Percentiles rank a stretch among this genome's conserved stretches.
Evolutionary conservation across 2,329 filamentous ascomycete species (phyloP).

Genomic region (Pseudodiploospora longispora): DNA sequence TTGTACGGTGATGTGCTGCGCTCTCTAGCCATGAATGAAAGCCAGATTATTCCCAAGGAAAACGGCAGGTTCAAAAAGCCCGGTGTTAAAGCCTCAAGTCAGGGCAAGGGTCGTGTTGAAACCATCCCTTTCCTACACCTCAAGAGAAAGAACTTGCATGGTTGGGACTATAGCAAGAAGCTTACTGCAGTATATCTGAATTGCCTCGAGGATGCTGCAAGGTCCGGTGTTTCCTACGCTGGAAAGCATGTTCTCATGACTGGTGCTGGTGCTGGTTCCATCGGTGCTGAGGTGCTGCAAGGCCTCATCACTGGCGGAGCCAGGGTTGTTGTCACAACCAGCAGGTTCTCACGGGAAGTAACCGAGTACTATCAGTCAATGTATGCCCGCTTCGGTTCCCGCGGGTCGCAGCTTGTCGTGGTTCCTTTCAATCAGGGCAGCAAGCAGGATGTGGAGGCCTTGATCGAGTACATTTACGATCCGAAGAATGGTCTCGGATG

Average conservation of each 20-base stretch:
- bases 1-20: conserved; percentile 92
- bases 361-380: conserved; percentile 99
- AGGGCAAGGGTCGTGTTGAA: conserved; percentile 83
- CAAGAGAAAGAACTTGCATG: conserved; percentile 86
- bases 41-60: conserved; percentile 88
- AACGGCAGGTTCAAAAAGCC: conserved; percentile 58
- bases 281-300: conserved; percentile 93
- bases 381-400: conserved; percentile 89
- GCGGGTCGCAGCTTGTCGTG: conserved; percentile 92
- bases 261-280: conserved; percentile 93
- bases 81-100: conserved; percentile 42
- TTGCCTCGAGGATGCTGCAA: conserved; percentile 81
- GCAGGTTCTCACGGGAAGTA: conserved; percentile 90
- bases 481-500: conserved; percentile 92
- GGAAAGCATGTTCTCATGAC: conserved; percentile 98
- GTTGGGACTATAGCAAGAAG: conserved; percentile 99
- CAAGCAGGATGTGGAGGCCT: conserved; percentile 92
- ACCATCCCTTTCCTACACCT: conserved; percentile 96
- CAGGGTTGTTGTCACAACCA: conserved; percentile 94
- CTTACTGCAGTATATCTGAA: conserved; percentile 89
- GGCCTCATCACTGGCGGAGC: conserved; percentile 94
- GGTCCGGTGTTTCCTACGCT: conserved; percentile 79
- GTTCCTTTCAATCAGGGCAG: conserved; percentile 99
- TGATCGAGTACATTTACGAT: conserved; percentile 95
- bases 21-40: conserved; percentile 95